phyloP scores from a whole-genome alignment of 2,329 filamentous ascomycete species.

The Stemphylium beticola region DNA sequence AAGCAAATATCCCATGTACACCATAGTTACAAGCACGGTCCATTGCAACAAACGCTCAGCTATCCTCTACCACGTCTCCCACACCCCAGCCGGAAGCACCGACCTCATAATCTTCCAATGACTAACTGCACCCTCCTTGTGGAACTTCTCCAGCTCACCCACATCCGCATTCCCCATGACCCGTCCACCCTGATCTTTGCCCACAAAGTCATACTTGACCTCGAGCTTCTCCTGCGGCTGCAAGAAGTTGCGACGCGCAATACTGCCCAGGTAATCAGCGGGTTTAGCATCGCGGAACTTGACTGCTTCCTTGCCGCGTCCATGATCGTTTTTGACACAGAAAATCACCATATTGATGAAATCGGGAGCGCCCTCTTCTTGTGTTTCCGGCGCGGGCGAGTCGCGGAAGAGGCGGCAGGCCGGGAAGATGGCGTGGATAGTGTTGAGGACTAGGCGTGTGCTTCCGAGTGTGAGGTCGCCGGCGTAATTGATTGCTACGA shows the following conservation, averaged over 20 bases:
- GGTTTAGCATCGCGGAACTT: constrained; percentile 70
- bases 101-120: constrained; percentile 94
- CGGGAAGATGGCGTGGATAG: constrained; percentile 83
- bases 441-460: constrained; percentile 79
- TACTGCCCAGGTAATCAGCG: constrained; percentile 74
- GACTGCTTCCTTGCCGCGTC: constrained; percentile 51
- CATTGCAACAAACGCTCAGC: too few relatives aligned
- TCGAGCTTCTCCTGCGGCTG: constrained; percentile 74
- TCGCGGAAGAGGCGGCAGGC: constrained; percentile 92
- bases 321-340: constrained; percentile 70
- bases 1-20: too few relatives aligned
- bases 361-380: constrained; percentile 55
- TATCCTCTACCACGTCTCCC: constrained; percentile 77
- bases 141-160: constrained; percentile 70
- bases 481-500: constrained; percentile 95
- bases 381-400: constrained; percentile 59
- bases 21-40: too few relatives aligned
- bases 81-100: constrained; percentile 77
- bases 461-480: constrained; percentile 82
- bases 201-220: constrained; percentile 43
- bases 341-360: constrained; percentile 98
- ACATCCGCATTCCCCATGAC: constrained; percentile 70
- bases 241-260: constrained; percentile 72
- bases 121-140: constrained; percentile 75
- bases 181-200: constrained; percentile 51